These are phyloP conservation scores for Bruguiera parviflora DNA, from an alignment of 345 rosid genomes.

Conservation along the genomic window DNA sequence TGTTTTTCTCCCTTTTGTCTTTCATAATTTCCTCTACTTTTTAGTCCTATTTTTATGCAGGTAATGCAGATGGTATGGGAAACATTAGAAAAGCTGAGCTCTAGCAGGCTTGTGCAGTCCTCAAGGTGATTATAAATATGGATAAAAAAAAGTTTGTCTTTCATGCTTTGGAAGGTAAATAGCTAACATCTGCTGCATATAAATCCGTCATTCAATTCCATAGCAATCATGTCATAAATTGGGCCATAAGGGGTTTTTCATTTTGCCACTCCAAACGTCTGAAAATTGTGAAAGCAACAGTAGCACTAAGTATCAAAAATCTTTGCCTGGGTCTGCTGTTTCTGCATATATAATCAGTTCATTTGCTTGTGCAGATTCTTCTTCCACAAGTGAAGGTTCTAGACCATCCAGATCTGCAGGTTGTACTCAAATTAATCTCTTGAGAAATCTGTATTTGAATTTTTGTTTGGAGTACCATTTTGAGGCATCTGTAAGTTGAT, in stretches of 20 bases:
- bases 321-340: neutral
- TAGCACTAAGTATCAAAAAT: neutral
- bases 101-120: conserved; percentile 63
- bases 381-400: conserved; percentile 55
- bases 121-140: conserved; percentile 37
- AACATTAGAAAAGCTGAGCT: conserved; percentile 60
- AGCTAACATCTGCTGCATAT: no score
- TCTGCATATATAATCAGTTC: neutral
- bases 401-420: conserved; percentile 75
- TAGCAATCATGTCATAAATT: neutral
- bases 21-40: neutral
- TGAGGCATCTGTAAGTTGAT: conserved; percentile 3
- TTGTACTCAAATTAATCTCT: conserved; percentile 10
- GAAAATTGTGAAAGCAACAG: neutral
- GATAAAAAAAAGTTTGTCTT: no score
- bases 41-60: conserved; percentile 25
- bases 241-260: neutral
- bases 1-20: neutral
- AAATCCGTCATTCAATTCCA: no score
- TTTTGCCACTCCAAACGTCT: neutral
- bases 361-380: conserved; percentile 42
- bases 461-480: conserved; percentile 5
- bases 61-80: conserved; percentile 84
- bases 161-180: no score
- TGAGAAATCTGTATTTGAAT: neutral